Base-by-base conservation (phyloP, 768 basidiomycete genomes). In the Wakefieldia striispora region DNA sequence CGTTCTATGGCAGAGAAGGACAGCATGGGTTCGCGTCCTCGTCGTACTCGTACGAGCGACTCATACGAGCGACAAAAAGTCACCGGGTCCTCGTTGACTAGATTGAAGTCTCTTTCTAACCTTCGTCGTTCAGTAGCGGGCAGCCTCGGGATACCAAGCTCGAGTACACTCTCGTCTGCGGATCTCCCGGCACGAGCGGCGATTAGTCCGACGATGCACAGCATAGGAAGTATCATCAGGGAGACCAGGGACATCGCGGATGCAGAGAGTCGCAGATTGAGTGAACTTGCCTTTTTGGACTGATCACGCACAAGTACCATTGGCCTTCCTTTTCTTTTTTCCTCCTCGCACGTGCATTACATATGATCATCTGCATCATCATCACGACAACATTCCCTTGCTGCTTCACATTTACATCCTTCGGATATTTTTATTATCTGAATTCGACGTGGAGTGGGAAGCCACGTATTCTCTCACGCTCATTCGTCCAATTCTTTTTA, bases 221-320 rank as follows among this genome's bases (percentile, higher is more conserved):
- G 69, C 52, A 62, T 70, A 16, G 83, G 76, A 40, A 81, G 73
- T 47, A 86, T 90, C 45, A 43, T 81, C 51, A 43, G 72, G 29
- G 75, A 82, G 68, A 69, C 78, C 46, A 73, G 59, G 41, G 68
- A 65, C 35, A 87, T 89, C 35, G 71, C 78, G 61, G 85, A 90
- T 53, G 83, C 80, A 11, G 87, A 90, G 72, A 76, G 74, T 54
- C 71, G 86, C 66, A 70, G 84, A 64, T 69, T 88, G 73, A 81
- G 82, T 38, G 87, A 90, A 70, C 62, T 86, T 59, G 86, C 86
- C 46, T 90, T 88, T 61, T 67, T 86, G 61, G 55, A 69, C 54
- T 68, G 65, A 68, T 51, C 26, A 45, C 19, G 36, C 47, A 13
- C 39, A 16, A 20, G 20, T 27, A 29, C 13, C 6, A 29, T 14